phyloP scores from a whole-genome alignment of 2,329 filamentous ascomycete species.

The Fusarium acutatum region DNA sequence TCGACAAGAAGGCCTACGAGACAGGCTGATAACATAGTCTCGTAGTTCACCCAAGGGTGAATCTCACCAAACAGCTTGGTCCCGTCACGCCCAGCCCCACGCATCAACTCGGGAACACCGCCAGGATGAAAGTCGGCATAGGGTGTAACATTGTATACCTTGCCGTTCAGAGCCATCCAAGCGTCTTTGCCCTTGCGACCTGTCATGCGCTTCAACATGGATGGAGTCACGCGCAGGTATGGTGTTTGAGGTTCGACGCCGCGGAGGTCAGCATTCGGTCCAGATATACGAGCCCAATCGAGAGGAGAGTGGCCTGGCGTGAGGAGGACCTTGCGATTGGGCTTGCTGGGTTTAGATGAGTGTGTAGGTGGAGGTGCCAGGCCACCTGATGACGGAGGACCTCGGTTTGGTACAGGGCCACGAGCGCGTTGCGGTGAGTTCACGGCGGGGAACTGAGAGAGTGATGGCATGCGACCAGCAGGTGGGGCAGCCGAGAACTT shows the following conservation, averaged over 20 bases:
- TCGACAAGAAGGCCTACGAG: constrained; percentile 70
- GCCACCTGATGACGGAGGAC: constrained; percentile 45
- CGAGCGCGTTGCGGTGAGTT: constrained; percentile 62
- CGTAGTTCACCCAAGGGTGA: constrained; percentile 77
- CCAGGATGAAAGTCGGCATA: constrained; percentile 93
- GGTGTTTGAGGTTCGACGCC: constrained; percentile 61
- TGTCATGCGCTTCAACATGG: constrained; percentile 78
- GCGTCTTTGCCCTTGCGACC: constrained; percentile 86
- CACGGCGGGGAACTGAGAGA: constrained; percentile 58
- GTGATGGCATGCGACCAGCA: constrained; percentile 44
- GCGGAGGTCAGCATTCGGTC: constrained; percentile 73
- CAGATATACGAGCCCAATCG: constrained; percentile 88
- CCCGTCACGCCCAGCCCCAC: constrained; percentile 68
- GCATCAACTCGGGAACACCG: constrained; percentile 76
- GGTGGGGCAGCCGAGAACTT: constrained; percentile 32
- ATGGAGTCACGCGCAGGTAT: constrained; percentile 81
- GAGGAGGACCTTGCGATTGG: constrained; percentile 77
- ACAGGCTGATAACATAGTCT: constrained; percentile 72
- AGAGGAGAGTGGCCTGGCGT: constrained; percentile 93
- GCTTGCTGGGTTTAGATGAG: constrained; percentile 60
- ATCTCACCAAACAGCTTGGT: constrained; percentile 72
- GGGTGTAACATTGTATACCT: constrained; percentile 93
- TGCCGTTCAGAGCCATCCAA: constrained; percentile 89
- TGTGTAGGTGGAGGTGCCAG: constrained; percentile 66
- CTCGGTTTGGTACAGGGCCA: constrained; percentile 54